Conservation (phyloP, 768 basidiomycete genomes). For the Saitozyma sp. region DNA sequence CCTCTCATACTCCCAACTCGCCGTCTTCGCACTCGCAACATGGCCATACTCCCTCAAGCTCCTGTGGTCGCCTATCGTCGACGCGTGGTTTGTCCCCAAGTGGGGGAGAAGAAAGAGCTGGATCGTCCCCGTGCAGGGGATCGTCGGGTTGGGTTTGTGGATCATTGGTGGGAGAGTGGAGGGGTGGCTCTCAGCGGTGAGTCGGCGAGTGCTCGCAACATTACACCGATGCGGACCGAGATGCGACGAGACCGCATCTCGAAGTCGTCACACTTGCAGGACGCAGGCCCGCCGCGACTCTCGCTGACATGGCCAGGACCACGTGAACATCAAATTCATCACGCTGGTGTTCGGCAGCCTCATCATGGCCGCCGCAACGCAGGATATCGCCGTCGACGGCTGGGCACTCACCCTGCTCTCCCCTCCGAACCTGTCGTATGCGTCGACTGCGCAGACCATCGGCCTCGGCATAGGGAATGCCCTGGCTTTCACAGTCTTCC, state of each 20-base stretch:
- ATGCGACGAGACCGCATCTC: too few relatives aligned
- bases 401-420: constrained; percentile 67
- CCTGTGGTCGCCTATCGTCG: constrained; percentile 95
- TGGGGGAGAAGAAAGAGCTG: constrained; percentile 92
- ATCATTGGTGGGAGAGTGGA: constrained; percentile 63
- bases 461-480: constrained; percentile 95
- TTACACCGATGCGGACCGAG: neutral
- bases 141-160: constrained; percentile 71
- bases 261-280: too few relatives aligned
- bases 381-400: constrained; percentile 97
- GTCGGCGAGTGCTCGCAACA: constrained; percentile 20
- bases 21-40: constrained; percentile 84
- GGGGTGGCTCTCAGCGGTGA: constrained; percentile 73
- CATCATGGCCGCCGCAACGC: constrained; percentile 93
- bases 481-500: constrained; percentile 92
- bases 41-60: constrained; percentile 85
- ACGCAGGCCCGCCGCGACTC: too few relatives aligned
- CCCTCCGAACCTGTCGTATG: constrained; percentile 89
- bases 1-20: constrained; percentile 94
- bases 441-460: constrained; percentile 96
- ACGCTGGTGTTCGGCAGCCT: constrained; percentile 83
- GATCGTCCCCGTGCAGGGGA: constrained; percentile 96
- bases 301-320: constrained; percentile 62
- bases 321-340: constrained; percentile 71
- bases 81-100: constrained; percentile 73